Base-by-base conservation (phyloP, 208 protist species). In the Perkinsela sp. region DNA sequence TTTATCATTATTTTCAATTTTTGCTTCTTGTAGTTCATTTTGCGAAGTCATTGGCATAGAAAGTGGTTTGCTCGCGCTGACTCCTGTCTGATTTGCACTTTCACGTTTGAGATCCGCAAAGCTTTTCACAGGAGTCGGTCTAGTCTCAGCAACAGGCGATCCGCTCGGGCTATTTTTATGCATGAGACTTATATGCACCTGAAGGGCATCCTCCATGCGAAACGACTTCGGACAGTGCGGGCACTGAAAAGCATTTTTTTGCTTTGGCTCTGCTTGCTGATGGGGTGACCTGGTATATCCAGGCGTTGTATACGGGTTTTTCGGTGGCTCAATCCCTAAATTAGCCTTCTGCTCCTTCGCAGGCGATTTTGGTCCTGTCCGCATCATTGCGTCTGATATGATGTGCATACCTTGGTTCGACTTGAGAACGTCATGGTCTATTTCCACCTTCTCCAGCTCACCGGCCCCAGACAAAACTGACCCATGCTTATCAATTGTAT, bases 341-440 rank as follows among this genome's bases (percentile, higher is more conserved):
- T 57, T 57, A n/a, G 40, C 40, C 22, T 57, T 57, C 22, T 57
- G 6, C 40, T 57, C 40, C 6, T 57, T 57, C n/a, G n/a, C n/a
- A n/a, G n/a, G n/a, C n/a, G n/a, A n/a, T n/a, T n/a, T n/a, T n/a
- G n/a, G n/a, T n/a, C n/a, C n/a, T n/a, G n/a, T n/a, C n/a, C n/a
- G n/a, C n/a, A n/a, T n/a, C 40, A 57, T 57, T 22, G 40, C 40
- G 6, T 22, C 22, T 57, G 40, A 6, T 22, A 57, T 57, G 40
- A 57, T 6, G 22, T 57, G 40, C 6, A 57, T 57, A n/a, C 40
- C 40, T 22, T 57, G 40, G 22, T 22, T 57, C 22, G 40, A 57
- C 40, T 57, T 57, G 40, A 57, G 40, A 57, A 57, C 40, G 22
- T 57, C 40, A 22, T 57, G 40, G 40, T 57, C 40, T 57, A 57